Base-by-base conservation (phyloP, 2,329 filamentous ascomycete species). In the Lachnellula occidentalis region DNA sequence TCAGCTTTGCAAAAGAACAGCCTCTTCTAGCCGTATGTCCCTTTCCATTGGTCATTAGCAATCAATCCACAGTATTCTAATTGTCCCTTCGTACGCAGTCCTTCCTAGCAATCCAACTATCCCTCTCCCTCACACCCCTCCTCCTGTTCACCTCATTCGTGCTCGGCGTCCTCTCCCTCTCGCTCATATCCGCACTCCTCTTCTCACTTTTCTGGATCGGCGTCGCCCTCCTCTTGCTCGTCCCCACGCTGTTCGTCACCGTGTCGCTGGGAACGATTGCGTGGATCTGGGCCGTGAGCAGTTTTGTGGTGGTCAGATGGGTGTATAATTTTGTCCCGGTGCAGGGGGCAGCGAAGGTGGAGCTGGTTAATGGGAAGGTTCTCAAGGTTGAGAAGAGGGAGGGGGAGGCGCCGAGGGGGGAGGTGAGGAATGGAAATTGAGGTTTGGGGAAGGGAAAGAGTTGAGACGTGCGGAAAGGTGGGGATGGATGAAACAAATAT, bases 121-220 rank as follows among this genome's bases (percentile, higher is more conserved):
- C 83, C 55, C 77, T 91, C 58, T 83, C 83, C 14, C 78, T 83
- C 54, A 70, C 88, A 14, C 89, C 89, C 1, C 64, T 92, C 55
- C 70, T 84, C 41, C 72, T 91, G 58, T 92, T 94, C 74, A 59
- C 78, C 53, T 73, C 80, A 62, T 90, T 92, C 74, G 76, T 79
- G 53, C 62, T 85, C 41, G 82, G 80, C 39, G 80, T 85, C 56
- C 71, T 85, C 58, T 69, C 84, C 58, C 79, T 90, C 67, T 80
- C 85, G 15, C 67, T 88, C 41, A 71, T 83, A 42, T 76, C 78
- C 31, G 85, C 84, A 12, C 64, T 88, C 39, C 64, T 84, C 53
- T 88, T 89, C 73, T 79, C 81, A 1, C 76, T 87, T 47, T 84
- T 87, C 73, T 86, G 83, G 75, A 78, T 83, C 51, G 81, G 83